Percentiles rank a stretch among this genome's conserved stretches.
These are phyloP conservation scores for Yarrowia sp. DNA, from an alignment of 805 yeast genomes.

Conservation along the genomic window DNA sequence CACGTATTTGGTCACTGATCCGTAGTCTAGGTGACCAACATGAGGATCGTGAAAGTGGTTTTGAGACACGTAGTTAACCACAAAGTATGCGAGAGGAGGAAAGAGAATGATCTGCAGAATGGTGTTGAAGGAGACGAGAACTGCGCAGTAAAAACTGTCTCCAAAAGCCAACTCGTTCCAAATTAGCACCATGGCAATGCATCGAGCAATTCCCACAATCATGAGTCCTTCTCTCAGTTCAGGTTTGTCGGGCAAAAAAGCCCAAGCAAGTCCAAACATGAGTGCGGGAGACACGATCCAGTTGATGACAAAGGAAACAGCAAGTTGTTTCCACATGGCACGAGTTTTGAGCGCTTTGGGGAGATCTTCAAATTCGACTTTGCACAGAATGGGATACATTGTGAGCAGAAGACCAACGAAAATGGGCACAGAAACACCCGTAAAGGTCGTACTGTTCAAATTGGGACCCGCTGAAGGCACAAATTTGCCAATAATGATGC, in stretches of 20 bases:
- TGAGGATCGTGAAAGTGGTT: conserved; percentile 29
- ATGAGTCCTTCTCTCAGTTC: conserved; percentile 56
- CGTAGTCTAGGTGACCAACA: conserved; percentile 35
- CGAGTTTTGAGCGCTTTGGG: conserved; percentile 34
- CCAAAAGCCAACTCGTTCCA: conserved; percentile 58
- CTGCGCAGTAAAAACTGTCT: conserved; percentile 49
- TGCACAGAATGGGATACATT: conserved; percentile 58
- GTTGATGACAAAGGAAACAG: conserved; percentile 46
- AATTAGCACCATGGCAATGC: conserved; percentile 60
- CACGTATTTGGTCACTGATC: conserved; percentile 48
- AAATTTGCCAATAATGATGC: conserved; percentile 33
- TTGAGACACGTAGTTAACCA: conserved; percentile 45
- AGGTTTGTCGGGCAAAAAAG: conserved; percentile 45
- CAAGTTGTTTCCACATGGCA: conserved; percentile 36
- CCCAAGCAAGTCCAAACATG: conserved; percentile 57
- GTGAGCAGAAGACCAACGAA: conserved; percentile 51
- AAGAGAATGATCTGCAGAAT: conserved; percentile 50
- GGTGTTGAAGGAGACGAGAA: conserved; percentile 51
- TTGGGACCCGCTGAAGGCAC: conserved; percentile 31
- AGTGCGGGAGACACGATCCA: conserved; percentile 57
- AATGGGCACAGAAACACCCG: conserved; percentile 33
- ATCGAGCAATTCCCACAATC: conserved; percentile 57
- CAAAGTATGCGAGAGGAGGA: conserved; percentile 51
- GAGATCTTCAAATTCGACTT: conserved; percentile 50
- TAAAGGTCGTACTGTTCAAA: conserved; percentile 31